phyloP scores from a whole-genome alignment of 2,329 filamentous ascomycete genomes.

The Alternaria solani region DNA sequence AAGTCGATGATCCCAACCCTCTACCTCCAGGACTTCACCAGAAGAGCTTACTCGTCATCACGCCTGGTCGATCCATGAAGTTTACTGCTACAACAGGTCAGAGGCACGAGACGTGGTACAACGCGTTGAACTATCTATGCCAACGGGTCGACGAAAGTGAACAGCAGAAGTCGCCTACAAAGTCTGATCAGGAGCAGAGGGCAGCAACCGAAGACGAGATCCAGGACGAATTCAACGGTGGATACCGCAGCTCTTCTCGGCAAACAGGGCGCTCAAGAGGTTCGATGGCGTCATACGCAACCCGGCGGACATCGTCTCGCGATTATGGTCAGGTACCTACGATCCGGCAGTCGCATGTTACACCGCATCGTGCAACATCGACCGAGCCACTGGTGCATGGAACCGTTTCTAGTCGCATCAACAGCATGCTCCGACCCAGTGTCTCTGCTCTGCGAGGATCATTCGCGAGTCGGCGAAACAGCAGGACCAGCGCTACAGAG shows the following conservation, averaged over 20 bases:
- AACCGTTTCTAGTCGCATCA: conserved; percentile 57
- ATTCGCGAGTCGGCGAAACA: conserved; percentile 57
- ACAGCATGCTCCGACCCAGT: conserved; percentile 55
- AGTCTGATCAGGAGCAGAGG: conserved; percentile 56
- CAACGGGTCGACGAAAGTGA: conserved; percentile 69
- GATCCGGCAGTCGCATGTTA: conserved; percentile 55
- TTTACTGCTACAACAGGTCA: conserved; percentile 95
- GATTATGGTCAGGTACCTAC: conserved; percentile 53
- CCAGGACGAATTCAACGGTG: conserved; percentile 79
- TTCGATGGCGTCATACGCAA: conserved; percentile 83
- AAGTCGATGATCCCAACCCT: conserved; percentile 93
- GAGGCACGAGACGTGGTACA: conserved; percentile 98
- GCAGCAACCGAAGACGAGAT: conserved; percentile 66
- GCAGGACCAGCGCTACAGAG: conserved; percentile 49
- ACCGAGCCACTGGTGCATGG: conserved; percentile 47
- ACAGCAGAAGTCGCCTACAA: conserved; percentile 36
- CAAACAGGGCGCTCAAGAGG: conserved; percentile 60
- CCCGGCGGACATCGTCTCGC: conserved; percentile 56
- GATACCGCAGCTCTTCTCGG: conserved; percentile 60
- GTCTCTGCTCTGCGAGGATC: conserved; percentile 56
- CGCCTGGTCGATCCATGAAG: conserved; percentile 86
- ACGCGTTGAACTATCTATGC: conserved; percentile 91
- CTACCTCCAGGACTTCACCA: conserved; percentile 93
- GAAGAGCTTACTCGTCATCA: conserved; percentile 90
- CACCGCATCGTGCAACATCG: conserved; percentile 40